These are phyloP conservation scores for Wickerhamiella nectarea DNA, from an alignment of 805 yeast species.

Conservation along the genomic window DNA sequence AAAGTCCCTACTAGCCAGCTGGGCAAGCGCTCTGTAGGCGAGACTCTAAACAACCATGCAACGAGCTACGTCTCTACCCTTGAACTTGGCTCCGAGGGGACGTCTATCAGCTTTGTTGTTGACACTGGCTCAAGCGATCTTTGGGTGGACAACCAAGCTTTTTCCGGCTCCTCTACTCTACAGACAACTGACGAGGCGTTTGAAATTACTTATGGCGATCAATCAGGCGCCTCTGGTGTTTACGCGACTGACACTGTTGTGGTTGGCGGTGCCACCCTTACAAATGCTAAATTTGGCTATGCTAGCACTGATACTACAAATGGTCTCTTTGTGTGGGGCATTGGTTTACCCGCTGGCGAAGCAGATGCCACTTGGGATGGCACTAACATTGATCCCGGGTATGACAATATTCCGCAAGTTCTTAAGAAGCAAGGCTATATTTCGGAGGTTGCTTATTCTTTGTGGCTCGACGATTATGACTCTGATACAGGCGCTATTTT, in stretches of 20 bases:
- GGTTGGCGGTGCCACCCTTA: constrained; percentile 36
- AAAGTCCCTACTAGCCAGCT: too few species aligned
- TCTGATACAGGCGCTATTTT: constrained; percentile 21
- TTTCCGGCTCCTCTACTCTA: not conserved
- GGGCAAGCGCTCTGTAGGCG: too few species aligned
- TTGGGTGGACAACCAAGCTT: constrained; percentile 28
- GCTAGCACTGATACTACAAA: constrained; percentile 51
- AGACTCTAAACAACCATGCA: not conserved
- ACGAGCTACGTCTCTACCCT: not conserved
- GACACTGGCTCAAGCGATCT: constrained; percentile 64
- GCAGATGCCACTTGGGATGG: not conserved
- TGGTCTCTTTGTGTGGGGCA: constrained; percentile 54
- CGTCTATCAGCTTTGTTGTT: not conserved
- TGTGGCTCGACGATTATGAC: constrained; percentile 36
- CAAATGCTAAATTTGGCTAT: constrained; percentile 51
- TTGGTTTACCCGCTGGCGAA: constrained; percentile 54
- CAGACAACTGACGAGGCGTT: constrained; percentile 17
- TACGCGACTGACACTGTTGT: constrained; percentile 52
- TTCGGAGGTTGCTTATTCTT: constrained; percentile 42
- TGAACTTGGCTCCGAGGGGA: not conserved
- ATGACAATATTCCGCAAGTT: constrained; percentile 1
- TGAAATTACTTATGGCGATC: constrained; percentile 31
- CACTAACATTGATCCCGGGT: constrained; percentile 11
- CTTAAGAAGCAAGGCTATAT: constrained; percentile 33
- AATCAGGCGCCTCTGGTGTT: constrained; percentile 33